Evolutionary conservation across 371 early-diverging fungal genomes (phyloP), one percentile per base, ranked within the genome.

Genomic region (Rhizomucor pusillus): DNA sequence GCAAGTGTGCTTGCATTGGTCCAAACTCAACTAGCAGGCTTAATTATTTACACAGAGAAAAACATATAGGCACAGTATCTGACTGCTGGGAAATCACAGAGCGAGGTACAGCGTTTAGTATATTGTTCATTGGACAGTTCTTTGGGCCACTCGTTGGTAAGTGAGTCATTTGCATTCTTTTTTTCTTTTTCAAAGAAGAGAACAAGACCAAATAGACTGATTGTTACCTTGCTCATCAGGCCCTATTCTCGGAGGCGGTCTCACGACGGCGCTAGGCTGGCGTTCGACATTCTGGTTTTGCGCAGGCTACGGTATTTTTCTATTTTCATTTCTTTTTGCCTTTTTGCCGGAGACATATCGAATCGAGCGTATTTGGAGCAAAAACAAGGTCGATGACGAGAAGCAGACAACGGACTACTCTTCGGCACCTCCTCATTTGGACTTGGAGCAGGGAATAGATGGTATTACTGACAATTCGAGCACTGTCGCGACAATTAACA

Each of bases 331-430:
- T 25, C 61, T 82, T 5, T 66, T 84, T 35, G 69, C 87, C 51
- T 73, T 82, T 33, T 60, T 90, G 53, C 89, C 89, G 2, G 91
- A 91, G 54, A 90, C 90, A 0, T 86, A 85, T 50, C 81, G 88
- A 9, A 40, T 64, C 24, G 75, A 80, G 16, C 40, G 53, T 43
- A 44, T 35, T 13, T 66, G 66, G 67, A 59, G 55, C 37, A 35
- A 48, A 43, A 57, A 46, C 33, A 29, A 33, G n/a, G n/a, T n/a
- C n/a, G n/a, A n/a, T n/a, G n/a, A n/a, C n/a, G n/a, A 18, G 18
- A 33, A 45, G 11, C 24, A 20, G 5, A 5, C 29, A 18, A 25
- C 37, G 13, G 49, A 9, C 3, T 23, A n/a, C n/a, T n/a, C n/a
- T n/a, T n/a, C n/a, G n/a, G n/a, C n/a, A n/a, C n/a, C n/a, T n/a